Evolutionary conservation across 2,329 filamentous ascomycete genomes (phyloP), one percentile per base, ranked within the genome.

Genomic region (Fusarium oligoseptatum): DNA sequence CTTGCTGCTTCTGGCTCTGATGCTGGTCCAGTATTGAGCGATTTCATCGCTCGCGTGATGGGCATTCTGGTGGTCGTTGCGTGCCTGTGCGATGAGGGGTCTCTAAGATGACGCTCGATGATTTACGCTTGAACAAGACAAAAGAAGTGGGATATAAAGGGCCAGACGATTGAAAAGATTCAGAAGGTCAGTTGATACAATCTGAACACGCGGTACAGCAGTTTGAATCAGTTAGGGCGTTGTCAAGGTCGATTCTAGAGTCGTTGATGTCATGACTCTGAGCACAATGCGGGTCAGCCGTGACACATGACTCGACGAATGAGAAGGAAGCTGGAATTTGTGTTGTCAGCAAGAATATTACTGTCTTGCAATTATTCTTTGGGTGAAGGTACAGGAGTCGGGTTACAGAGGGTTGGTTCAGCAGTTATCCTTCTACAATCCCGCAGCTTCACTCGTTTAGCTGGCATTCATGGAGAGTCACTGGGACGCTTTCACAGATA

Each of bases 241-340:
- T 60, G 52, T 34, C 5, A 17, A 22, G 57, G 15, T 37, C 22
- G 17, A 20, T 36, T 45, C 22, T 17, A 7, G 9, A 36, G 62
- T 72, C 70, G 68, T 72, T 72, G 70, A 72, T 72, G 70, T 72
- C 69, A 72, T 72, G 60, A 34, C 50, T 32, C 24, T 15, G 24
- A 29, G 12, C 32, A 22, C 2, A 12, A 24, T 32, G 11, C 34
- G 37, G 45, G 14, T 52, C 27, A n/a, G 27, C 9, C 27, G 48
- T 45, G 29, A 48, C 39, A 45, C 61, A 58, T 29, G 34, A 17
- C 10, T 2, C 6, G 10, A 12, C 1, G 7, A 36, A 15, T 52
- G 48, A 32, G 27, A 32, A 6, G 27, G 10, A 29, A 52, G 48
- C 3, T 20, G 48, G 15, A 12, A 32, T n/a, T 2, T 17, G 27